These are phyloP conservation scores for Penicillium robsamsonii DNA, from an alignment of 495 filamentous ascomycete genomes.

Conservation along the genomic window DNA sequence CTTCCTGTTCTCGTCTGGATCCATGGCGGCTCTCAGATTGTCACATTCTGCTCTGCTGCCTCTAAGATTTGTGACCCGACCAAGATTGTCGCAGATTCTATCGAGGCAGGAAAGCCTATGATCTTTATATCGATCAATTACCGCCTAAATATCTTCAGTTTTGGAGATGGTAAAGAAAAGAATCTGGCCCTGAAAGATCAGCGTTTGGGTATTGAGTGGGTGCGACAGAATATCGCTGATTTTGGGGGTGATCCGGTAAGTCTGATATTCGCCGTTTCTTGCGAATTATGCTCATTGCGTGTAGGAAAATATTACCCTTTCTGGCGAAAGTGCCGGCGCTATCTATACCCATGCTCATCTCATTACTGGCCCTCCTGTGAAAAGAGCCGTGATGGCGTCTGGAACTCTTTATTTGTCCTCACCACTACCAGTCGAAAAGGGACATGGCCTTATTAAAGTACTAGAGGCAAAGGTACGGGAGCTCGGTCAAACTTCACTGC, in stretches of 20 bases:
- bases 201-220: constrained; percentile 62
- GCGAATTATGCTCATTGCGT: neutral
- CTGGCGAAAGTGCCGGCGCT: constrained; percentile 42
- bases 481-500: constrained; percentile 30
- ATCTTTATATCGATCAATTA: constrained; percentile 66
- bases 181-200: constrained; percentile 66
- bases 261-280: neutral
- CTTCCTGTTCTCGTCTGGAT: constrained; percentile 47
- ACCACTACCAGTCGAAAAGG: constrained; percentile 33
- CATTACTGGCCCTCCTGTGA: constrained; percentile 37
- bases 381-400: constrained; percentile 37
- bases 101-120: constrained; percentile 42
- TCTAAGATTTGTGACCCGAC: constrained; percentile 42
- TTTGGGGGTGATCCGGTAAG: constrained; percentile 64
- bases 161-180: constrained; percentile 51
- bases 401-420: constrained; percentile 38
- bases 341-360: constrained; percentile 42
- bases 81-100: constrained; percentile 37
- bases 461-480: constrained; percentile 32
- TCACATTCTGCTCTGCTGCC: constrained; percentile 43
- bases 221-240: constrained; percentile 51
- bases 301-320: constrained; percentile 37
- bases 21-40: constrained; percentile 43
- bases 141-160: constrained; percentile 64
- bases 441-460: constrained; percentile 27